A percentile compares a stretch with the other conserved stretches of the same genome.
Conservation (phyloP, 257 asterid species). For the Solanum piurae region DNA sequence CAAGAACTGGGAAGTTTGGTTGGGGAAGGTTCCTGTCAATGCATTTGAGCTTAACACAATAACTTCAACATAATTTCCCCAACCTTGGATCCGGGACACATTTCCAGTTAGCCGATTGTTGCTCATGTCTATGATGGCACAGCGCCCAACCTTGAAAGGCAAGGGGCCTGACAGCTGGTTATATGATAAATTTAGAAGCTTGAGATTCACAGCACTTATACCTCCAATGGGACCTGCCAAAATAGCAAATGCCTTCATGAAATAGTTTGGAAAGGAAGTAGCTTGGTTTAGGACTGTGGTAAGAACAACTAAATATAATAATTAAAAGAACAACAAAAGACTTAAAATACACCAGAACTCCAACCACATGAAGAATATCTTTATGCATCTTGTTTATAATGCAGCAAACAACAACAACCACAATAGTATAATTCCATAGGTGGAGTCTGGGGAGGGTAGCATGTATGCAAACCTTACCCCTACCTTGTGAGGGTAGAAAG, state of each 20-base stretch:
- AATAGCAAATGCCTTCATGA: constrained; percentile 1
- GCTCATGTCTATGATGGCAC: constrained; percentile 63
- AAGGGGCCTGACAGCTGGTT: constrained; percentile 69
- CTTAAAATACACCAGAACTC: background rate
- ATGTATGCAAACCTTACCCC: background rate
- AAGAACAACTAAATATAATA: background rate
- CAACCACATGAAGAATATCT: background rate
- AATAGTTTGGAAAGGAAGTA: background rate
- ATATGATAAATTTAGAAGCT: constrained; percentile 56
- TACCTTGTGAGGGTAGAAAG: background rate
- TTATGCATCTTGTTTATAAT: background rate
- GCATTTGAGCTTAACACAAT: constrained; percentile 63
- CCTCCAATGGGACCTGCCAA: constrained; percentile 59
- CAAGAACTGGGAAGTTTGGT: constrained; percentile 58
- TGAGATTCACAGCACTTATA: constrained; percentile 45
- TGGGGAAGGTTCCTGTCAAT: constrained; percentile 43
- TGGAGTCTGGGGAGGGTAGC: background rate
- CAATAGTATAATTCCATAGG: background rate
- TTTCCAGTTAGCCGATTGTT: constrained; percentile 60
- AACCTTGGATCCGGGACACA: constrained; percentile 50
- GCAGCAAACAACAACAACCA: background rate
- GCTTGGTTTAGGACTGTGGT: background rate
- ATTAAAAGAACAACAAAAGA: background rate
- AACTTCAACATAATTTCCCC: constrained; percentile 74
- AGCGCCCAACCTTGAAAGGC: constrained; percentile 57